Evolutionary conservation across 768 basidiomycete species (phyloP).

Genomic region (Panaeolus papilionaceus): DNA sequence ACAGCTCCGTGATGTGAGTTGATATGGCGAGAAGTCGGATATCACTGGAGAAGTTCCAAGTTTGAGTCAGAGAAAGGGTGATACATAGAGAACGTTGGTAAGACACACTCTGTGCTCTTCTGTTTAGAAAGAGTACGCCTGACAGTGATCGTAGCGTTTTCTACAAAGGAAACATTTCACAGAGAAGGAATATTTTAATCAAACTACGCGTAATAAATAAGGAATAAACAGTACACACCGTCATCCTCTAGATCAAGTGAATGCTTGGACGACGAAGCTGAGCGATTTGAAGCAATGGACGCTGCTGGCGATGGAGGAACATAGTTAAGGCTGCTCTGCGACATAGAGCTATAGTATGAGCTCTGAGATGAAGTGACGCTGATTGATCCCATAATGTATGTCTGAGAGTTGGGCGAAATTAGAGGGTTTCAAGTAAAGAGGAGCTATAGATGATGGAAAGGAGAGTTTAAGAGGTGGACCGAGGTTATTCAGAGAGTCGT

Average conservation of each 20-base stretch:
- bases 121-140: conserved; percentile 55
- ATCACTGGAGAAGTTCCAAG: conserved; percentile 54
- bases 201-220: conserved; percentile 22
- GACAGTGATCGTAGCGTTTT: conserved; percentile 75
- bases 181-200: conserved; percentile 20
- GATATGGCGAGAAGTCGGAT: conserved; percentile 79
- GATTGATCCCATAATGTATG: conserved; percentile 41
- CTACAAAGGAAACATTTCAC: conserved; percentile 39
- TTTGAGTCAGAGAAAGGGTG: conserved; percentile 21
- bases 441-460: conserved; percentile 26
- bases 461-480: conserved; percentile 23
- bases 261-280: conserved; percentile 59
- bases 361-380: conserved; percentile 40
- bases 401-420: conserved; percentile 24
- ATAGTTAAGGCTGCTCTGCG: conserved; percentile 40
- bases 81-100: conserved; percentile 14
- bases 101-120: conserved; percentile 67
- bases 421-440: conserved; percentile 27
- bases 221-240: conserved; percentile 48
- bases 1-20: conserved; percentile 87
- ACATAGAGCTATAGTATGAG: conserved; percentile 38
- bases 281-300: conserved; percentile 40
- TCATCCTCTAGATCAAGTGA: conserved; percentile 67
- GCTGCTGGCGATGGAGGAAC: conserved; percentile 42
- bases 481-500: conserved; percentile 19